phyloP scores from a whole-genome alignment of 83 land plant genomes.

The Larix sibirica region DNA sequence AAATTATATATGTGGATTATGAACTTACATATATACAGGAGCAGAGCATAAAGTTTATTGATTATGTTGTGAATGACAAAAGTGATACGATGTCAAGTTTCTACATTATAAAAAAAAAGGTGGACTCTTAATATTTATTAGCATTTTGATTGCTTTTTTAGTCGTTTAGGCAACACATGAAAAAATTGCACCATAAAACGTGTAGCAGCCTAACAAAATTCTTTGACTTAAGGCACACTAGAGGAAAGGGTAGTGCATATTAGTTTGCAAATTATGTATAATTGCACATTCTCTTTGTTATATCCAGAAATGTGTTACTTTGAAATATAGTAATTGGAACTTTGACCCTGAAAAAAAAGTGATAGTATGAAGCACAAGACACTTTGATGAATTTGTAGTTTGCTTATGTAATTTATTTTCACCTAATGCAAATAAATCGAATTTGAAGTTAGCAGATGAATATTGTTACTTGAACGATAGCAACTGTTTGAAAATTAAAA shows the following conservation, averaged over 20 bases:
- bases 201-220: too few relatives aligned
- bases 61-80: too few relatives aligned
- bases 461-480: conserved; percentile 84
- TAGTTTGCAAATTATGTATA: too few relatives aligned
- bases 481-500: conserved; percentile 45
- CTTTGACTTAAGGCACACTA: too few relatives aligned
- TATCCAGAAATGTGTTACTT: background rate
- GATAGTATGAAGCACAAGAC: background rate
- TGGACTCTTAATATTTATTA: background rate
- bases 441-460: conserved; percentile 62
- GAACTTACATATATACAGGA: too few relatives aligned
- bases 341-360: background rate
- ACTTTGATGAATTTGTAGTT: background rate
- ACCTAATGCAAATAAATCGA: conserved; percentile 54
- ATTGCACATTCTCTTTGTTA: too few relatives aligned
- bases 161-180: background rate
- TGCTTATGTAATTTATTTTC: background rate
- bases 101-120: background rate
- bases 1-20: too few relatives aligned
- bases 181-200: too few relatives aligned
- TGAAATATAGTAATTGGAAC: background rate
- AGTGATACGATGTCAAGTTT: background rate
- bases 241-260: too few relatives aligned
- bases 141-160: background rate
- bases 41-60: too few relatives aligned